Evolutionary conservation across 2,329 filamentous ascomycete species (phyloP).

Genomic region (Aaosphaeria arxii): DNA sequence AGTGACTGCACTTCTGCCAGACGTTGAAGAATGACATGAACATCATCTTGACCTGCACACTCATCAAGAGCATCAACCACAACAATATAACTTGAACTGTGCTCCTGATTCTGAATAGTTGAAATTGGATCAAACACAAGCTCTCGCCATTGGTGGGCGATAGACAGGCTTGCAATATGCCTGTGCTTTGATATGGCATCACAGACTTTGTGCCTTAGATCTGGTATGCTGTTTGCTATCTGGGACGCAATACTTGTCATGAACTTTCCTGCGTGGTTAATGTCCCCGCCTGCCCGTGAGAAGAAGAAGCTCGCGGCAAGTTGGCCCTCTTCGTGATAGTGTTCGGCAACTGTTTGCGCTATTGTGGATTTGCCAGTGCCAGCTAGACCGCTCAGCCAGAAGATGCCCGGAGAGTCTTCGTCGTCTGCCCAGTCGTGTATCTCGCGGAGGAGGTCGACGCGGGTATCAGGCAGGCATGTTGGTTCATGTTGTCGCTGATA

Average conservation of each 20-base stretch:
- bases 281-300: constrained; percentile 4
- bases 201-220: not conserved
- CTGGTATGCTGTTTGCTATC: not conserved
- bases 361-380: constrained; percentile 9
- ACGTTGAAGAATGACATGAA: constrained; percentile 2
- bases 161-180: not conserved
- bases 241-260: constrained; percentile 4
- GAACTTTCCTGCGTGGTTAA: not conserved
- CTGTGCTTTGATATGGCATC: not conserved
- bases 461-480: not conserved
- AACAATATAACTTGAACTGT: not conserved
- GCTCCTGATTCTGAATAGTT: not conserved
- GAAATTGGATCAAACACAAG: constrained; percentile 1
- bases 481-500: not conserved
- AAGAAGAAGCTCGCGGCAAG: constrained; percentile 15
- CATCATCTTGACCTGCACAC: constrained; percentile 12
- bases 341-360: constrained; percentile 12
- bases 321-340: not conserved
- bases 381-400: constrained; percentile 6
- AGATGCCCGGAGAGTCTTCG: constrained; percentile 3
- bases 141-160: constrained; percentile 1
- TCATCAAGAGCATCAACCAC: constrained; percentile 24
- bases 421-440: not conserved
- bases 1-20: not conserved
- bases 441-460: not conserved